Percentiles rank a stretch among this genome's conserved stretches.
Conservation (phyloP, 2,329 filamentous ascomycete species). For the Aciculosporium take region DNA sequence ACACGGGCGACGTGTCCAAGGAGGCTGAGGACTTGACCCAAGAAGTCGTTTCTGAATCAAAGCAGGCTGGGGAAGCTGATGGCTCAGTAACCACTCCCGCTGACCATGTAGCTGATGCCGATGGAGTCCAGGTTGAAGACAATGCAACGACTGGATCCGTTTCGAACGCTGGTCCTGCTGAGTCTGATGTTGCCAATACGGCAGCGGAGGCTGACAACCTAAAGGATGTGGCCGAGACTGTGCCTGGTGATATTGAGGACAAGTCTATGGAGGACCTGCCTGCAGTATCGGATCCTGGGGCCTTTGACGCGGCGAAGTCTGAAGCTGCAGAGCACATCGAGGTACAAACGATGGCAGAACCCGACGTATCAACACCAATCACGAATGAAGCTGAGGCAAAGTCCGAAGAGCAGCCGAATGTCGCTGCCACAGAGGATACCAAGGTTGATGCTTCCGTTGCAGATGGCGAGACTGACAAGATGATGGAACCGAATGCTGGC, state of each 20-base stretch:
- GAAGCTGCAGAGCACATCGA: background rate
- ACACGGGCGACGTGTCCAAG: background rate
- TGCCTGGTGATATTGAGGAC: background rate
- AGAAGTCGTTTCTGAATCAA: constrained; percentile 1
- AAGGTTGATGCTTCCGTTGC: background rate
- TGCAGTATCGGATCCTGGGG: background rate
- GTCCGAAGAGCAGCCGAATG: background rate
- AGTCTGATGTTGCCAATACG: no score
- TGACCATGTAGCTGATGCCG: constrained; percentile 1
- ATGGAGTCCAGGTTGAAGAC: background rate
- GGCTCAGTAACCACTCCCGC: background rate
- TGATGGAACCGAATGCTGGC: background rate
- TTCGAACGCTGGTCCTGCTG: background rate
- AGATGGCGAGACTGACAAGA: background rate
- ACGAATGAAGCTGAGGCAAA: background rate
- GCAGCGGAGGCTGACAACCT: background rate
- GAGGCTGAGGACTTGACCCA: background rate
- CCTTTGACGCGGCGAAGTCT: background rate
- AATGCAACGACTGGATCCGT: background rate
- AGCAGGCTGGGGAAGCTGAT: constrained; percentile 1
- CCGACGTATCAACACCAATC: background rate
- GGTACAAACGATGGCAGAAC: background rate
- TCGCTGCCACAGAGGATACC: background rate
- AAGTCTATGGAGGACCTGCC: background rate
- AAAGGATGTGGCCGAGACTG: background rate